Evolutionary conservation across 2,329 filamentous ascomycete species (phyloP), one percentile per base, ranked within the genome.

Genomic region (Orbilia javanica): DNA sequence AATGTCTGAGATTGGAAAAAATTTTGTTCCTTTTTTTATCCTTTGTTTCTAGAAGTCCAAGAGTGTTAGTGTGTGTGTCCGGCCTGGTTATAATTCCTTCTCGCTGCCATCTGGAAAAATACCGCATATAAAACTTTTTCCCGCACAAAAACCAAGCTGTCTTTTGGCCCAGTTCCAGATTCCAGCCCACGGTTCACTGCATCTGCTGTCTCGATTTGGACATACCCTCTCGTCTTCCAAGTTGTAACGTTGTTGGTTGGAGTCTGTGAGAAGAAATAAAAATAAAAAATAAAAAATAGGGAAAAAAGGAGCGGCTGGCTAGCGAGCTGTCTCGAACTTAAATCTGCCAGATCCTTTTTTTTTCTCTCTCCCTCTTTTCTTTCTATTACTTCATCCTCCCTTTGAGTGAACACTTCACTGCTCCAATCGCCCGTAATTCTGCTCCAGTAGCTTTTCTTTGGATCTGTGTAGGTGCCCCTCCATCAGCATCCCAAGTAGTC

Each of bases 61-160:
- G 27, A 44, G 46, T 39, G 25, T 53, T 75, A 67, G 50, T 60
- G 39, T 29, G 39, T 29, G 55, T 20, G 72, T 60, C 66, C 65
- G 48, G 62, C 62, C 46, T 72, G 52, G 62, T 60, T 62, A 65
- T 65, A 48, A 44, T 34, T 52, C 27, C 29, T 55, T 60, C 53
- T 44, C 74, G 52, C 55, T 4, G 34, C 55, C 55, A 60, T 60
- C 55, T 46, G 50, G n/a, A 44, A 71, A 78, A 78, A 78, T 78
- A 78, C 74, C 74, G 74, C 74, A 78, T 78, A 78, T 78, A 78
- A 78, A 78, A 78, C 29, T 64, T 72, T 77, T 78, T 71, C 74
- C 67, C 74, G 72, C 72, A 77, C 65, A 53, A 69, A n/a, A 46
- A 25, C 55, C 46, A 71, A 53, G 31, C 46, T 52, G 48, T 42